Base-by-base conservation (phyloP, 75 land plant genomes). In the Larix kaempferi region DNA sequence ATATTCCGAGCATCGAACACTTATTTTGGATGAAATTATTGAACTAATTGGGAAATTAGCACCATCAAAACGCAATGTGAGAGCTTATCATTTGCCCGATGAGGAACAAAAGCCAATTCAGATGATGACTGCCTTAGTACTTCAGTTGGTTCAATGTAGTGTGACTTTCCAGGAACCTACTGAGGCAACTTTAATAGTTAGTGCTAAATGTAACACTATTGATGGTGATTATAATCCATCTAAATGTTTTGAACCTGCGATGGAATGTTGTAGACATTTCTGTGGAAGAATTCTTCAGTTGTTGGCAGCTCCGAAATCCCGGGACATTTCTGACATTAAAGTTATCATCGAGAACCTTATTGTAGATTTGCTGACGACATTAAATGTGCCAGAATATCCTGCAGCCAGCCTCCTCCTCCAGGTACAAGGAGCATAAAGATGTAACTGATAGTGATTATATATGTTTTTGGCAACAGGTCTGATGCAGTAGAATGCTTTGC, bases 371-470 rank as follows among this genome's bases (percentile, higher is more conserved):
- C 81, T 98, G 73, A 84, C 90, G 33, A 95, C 98, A 37, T 75
- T 95, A 44, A 98, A 95, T 82, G 80, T 96, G 58, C 99, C 99
- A 8, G 99, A 98, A 78, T 98, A 90, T 85, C 99, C 99, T 74
- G 93, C 96, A 49, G 89, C 98, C 23, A 93, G 89, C 80, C 84
- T 87, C 73, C 80, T 93, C 21, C 85, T 98, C 15, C 94, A 98
- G 98, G 99, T 98, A 81, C 3, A 14, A 14, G 41, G 57, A 56
- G 27, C 75, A 14, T 55, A 44, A 67, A 19, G 44, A 39, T 39
- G 23, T 21, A 17, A 33, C 49, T 67, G 39, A 8, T 39, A 2
- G 39, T 21, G 37, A 39, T 39, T 67, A 19, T 67, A 15, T 17
- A 49, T 49, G 54, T 10, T 10, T 4, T 41, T 69, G 23, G 41